Evolutionary conservation across 2,329 filamentous ascomycete genomes (phyloP), one percentile per base, ranked within the genome.

Genomic region (Ascochyta fabae): DNA sequence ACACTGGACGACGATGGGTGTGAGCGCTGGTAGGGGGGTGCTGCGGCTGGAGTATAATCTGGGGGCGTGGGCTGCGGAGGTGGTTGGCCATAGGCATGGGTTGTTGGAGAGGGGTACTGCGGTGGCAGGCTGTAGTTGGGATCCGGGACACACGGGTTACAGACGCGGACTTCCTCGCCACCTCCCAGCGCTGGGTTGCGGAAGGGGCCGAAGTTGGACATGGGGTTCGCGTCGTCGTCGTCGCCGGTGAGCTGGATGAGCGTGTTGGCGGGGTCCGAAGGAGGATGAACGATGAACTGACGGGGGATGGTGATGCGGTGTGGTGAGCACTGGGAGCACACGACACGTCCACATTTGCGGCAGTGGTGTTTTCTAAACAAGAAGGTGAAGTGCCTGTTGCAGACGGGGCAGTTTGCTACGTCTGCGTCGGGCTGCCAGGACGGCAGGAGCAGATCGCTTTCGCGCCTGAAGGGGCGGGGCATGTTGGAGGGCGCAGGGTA

Each of bases 291-390:
- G 62, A 98, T 96, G 73, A 91, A 98, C 71, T 95, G 91, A 62
- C 93, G 86, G 1, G 94, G 94, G 60, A 98, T 97, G 3, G 91
- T 96, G 71, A 98, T 98, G 58, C 92, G 86, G 75, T 98, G 94
- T 3, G 94, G 94, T 3, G 94, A 97, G 78, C 94, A 98, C 19
- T 86, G 83, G 54, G 88, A 87, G 76, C 94, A 98, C 23, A 98
- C 94, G 8, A 98, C 93, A 58, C 92, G 83, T 41, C 94, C 94
- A 72, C 94, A 98, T 84, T 96, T 97, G 64, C 88, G 90, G 82
- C 94, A 98, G 73, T 98, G 94, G 77, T 98, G 94, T 72, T 96
- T 96, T 60, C 94, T 84, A 70, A 91, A 88, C 78, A 92, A 91
- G 65, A 96, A 89, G 71, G 86, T 90, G 71, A 98, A 98, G 43